These are phyloP conservation scores for Entrophospora sp. DNA, from an alignment of 192 early-diverging fungal species.

Conservation along the genomic window DNA sequence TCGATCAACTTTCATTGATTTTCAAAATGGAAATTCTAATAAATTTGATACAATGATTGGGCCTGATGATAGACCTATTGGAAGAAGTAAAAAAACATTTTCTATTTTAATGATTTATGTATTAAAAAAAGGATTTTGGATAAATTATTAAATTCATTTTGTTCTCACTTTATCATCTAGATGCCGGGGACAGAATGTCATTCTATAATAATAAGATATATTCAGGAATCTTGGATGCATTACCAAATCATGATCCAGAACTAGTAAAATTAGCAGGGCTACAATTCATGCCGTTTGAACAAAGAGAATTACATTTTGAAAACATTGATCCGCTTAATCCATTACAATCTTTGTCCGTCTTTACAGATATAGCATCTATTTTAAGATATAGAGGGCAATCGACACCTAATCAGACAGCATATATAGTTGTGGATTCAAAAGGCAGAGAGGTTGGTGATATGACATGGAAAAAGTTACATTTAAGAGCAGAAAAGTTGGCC, in stretches of 20 bases:
- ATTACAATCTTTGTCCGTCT: slow-evolving; percentile 38
- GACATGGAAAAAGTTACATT: slow-evolving; percentile 67
- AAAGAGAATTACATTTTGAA: slow-evolving; percentile 34
- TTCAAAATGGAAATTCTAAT: background rate
- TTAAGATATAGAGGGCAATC: slow-evolving; percentile 56
- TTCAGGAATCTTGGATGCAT: slow-evolving; percentile 23
- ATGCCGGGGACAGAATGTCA: background rate
- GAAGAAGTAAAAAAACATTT: slow-evolving; percentile 7
- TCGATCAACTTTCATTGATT: background rate
- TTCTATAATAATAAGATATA: background rate
- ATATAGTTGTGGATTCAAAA: slow-evolving; percentile 62
- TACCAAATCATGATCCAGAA: slow-evolving; percentile 19
- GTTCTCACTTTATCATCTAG: background rate
- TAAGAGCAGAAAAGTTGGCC: slow-evolving; percentile 62
- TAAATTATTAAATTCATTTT: background rate
- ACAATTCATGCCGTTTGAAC: slow-evolving; percentile 47
- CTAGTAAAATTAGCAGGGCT: slow-evolving; percentile 37
- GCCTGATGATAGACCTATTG: background rate
- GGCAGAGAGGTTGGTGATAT: slow-evolving; percentile 58
- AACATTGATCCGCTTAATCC: slow-evolving; percentile 28
- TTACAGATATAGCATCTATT: slow-evolving; percentile 57
- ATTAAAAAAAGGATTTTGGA: no score
- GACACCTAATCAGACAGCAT: slow-evolving; percentile 50
- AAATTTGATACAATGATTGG: background rate
- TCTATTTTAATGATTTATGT: background rate